phyloP scores from a whole-genome alignment of 164 flowering plant genomes.

The Akebia trifoliata region DNA sequence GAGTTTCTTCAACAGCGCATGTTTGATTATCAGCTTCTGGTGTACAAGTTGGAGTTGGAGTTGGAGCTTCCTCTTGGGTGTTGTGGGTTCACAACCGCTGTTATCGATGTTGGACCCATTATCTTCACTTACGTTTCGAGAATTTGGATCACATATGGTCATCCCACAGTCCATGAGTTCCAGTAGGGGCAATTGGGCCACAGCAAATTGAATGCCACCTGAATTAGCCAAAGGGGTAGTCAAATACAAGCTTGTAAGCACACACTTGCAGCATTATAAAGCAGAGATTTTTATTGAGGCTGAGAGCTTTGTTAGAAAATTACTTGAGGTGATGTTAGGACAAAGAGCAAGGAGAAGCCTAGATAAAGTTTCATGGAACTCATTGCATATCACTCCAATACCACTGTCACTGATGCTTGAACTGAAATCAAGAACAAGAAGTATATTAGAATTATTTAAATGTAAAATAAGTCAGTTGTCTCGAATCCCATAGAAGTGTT shows the following conservation, averaged over 20 bases:
- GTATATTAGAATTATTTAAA: background rate
- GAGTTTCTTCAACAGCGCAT: conserved; percentile 69
- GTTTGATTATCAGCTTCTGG: conserved; percentile 91
- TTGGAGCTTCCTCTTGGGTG: conserved; percentile 34
- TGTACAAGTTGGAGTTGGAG: conserved; percentile 29
- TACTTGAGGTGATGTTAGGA: conserved; percentile 94
- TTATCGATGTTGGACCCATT: background rate
- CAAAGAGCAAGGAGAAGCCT: conserved; percentile 86
- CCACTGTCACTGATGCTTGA: conserved; percentile 95
- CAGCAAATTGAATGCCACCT: conserved; percentile 98
- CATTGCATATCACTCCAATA: conserved; percentile 96
- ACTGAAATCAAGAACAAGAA: conserved; percentile 40
- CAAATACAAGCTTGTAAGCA: background rate
- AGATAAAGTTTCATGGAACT: conserved; percentile 59
- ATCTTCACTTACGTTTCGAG: conserved; percentile 26
- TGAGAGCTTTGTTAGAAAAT: conserved; percentile 13
- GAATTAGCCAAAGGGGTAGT: conserved; percentile 8
- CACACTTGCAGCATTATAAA: background rate
- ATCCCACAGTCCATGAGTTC: conserved; percentile 97
- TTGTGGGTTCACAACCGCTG: conserved; percentile 19
- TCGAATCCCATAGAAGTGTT: background rate
- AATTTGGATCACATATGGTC: conserved; percentile 66
- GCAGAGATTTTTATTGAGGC: background rate
- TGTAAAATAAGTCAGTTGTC: background rate
- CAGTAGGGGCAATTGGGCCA: conserved; percentile 86